Evolutionary conservation across 2,329 filamentous ascomycete species (phyloP), one percentile per base, ranked within the genome.

Genomic region (Pezicula radicicola): DNA sequence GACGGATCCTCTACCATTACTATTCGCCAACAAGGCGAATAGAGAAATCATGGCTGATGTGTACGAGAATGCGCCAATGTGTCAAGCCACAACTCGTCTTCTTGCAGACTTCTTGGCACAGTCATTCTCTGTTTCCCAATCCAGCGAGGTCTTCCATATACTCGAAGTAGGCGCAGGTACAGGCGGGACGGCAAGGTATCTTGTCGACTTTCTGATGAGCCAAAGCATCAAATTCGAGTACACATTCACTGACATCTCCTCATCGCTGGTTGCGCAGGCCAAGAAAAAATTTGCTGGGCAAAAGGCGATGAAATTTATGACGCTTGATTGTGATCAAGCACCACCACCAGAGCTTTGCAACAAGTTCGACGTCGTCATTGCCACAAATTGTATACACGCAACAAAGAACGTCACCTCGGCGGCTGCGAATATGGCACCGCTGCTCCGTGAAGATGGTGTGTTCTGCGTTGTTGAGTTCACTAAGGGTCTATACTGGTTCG

Each of bases 91-190:
- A 27, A 28, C 45, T 27, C 30, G 37, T 15, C 54, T 52, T 16
- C 41, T 59, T 36, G 49, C 46, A 27, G 44, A 51, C 10, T 55
- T 66, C 6, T 13, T 57, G 12, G 35, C 25, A 8, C 28, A 36
- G 10, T 16, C 54, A 2, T 13, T 45, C 3, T n/a, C 28, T 9
- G 49, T 51, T 2, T 36, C 49, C 5, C 46, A 28, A 7, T 13
- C 30, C 15, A 30, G 27, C 6, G 49, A 36, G 3, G 44, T 50
- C 2, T 53, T 74, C 18, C 61, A 63, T 2, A 70, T 77, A 30
- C 64, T 78, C 47, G 72, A 76, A 55, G 54, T 76, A 7, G 74
- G 74, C 0, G 72, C 67, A 0, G 73, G 73, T 9, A 74, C 72
- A 2, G 74, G 74, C 4, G 72, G 70, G 0, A 76, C 74, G 0